Percentiles rank a stretch among this genome's conserved stretches.
Evolutionary conservation across 148 eudicot species (phyloP).

Genomic region (Silene latifolia): DNA sequence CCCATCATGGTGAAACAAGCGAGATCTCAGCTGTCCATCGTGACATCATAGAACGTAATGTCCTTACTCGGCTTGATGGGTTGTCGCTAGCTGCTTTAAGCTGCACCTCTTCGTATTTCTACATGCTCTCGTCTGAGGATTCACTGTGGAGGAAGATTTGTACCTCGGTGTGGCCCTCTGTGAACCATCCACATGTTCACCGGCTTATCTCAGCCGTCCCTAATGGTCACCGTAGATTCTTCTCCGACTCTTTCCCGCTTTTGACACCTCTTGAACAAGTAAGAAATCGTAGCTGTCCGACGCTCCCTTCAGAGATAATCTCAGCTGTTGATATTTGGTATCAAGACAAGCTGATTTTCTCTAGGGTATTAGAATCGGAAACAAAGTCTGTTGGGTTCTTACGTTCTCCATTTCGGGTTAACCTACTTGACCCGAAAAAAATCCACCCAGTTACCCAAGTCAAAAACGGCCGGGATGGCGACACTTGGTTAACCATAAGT

Average conservation of each 20-base stretch:
- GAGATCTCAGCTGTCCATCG: neutral
- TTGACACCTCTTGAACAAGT: conserved; percentile 8
- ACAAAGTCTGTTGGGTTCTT: conserved; percentile 34
- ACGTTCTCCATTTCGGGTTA: conserved; percentile 45
- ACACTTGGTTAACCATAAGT: conserved; percentile 7
- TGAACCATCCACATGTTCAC: neutral
- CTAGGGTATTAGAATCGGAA: conserved; percentile 36
- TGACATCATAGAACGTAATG: neutral
- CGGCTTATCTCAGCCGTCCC: neutral
- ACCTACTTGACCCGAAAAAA: conserved; percentile 45
- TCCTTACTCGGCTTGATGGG: conserved; percentile 2
- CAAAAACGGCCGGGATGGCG: neutral
- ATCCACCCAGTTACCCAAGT: conserved; percentile 19
- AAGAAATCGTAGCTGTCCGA: neutral
- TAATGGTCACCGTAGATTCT: conserved; percentile 5
- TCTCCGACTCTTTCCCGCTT: neutral
- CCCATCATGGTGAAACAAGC: neutral
- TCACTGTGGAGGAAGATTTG: conserved; percentile 7
- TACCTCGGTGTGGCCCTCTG: conserved; percentile 4
- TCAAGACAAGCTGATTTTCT: conserved; percentile 31
- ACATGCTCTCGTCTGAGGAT: neutral
- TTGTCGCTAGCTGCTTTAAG: neutral
- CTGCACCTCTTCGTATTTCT: conserved; percentile 8
- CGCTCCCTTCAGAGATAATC: conserved; percentile 22
- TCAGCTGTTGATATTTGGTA: conserved; percentile 63